Evolutionary conservation across 306 rosid species (phyloP), one percentile per base, ranked within the genome.

Genomic region (Boehmeria nivea): DNA sequence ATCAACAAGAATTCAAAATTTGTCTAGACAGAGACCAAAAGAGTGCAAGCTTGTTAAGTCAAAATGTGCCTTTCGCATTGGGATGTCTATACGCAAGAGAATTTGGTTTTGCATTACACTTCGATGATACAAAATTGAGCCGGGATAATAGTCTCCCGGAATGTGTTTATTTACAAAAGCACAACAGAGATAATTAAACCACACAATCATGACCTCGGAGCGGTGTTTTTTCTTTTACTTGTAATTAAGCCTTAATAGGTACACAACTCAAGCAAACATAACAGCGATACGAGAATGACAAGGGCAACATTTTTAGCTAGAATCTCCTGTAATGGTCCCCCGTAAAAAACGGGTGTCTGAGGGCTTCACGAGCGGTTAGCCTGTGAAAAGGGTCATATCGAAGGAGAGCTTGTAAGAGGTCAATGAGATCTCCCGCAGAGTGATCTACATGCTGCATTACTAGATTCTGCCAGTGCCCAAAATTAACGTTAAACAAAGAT

Each of bases 361-460:
- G 73, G 56, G 93, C 95, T 59, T 83, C 84, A 34, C 67, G 59
- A 11, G 95, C 93, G 17, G 86, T 76, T 19, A 81, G 33, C 65
- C 95, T 76, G 64, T 72, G 83, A 18, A 66, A 64, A 16, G 95
- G 93, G 49, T 87, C 95, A 51, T 54, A 79, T 70, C 76, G 78
- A 59, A 87, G 95, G 26, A 87, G 76, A 14, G 87, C 93, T 69
- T 87, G 95, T 66, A 87, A 65, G 6, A 87, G 86, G 69, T 87
- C 86, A 8, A 83, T 83, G 49, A 87, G 88, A 72, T 87, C 88
- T 13, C 95, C 95, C 4, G 93, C 95, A 8, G 95, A 87, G 67
- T 87, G 95, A 64, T 87, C 95, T 19, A 83, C 95, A 44, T 81
- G 88, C 62, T 83, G 93, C 93, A 87, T 87, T 61, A 87, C 46